Percentiles rank a stretch among this genome's conserved stretches.
Conservation (phyloP, 1,139 yeast genomes). For the Candida labiduridarum region DNA sequence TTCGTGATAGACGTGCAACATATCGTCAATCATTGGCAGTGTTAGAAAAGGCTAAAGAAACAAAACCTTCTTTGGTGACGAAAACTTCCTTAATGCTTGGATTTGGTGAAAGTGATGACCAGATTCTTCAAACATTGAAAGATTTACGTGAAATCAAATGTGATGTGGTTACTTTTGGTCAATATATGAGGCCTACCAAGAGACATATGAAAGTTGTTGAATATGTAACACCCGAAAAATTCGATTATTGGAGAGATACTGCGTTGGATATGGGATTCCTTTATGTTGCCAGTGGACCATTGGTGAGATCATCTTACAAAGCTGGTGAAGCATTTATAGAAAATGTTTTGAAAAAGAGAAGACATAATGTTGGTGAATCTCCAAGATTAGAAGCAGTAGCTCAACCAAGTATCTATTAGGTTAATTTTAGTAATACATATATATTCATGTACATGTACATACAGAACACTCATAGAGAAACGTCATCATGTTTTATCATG, state of each 20-base stretch:
- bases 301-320: conserved; percentile 94
- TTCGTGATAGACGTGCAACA: conserved; percentile 95
- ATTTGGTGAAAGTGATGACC: conserved; percentile 93
- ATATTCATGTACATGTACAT: background rate
- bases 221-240: conserved; percentile 91
- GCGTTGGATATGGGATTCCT: conserved; percentile 92
- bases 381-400: conserved; percentile 36
- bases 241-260: conserved; percentile 86
- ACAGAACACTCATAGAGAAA: background rate
- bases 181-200: conserved; percentile 98
- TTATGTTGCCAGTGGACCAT: conserved; percentile 96
- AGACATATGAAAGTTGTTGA: conserved; percentile 98
- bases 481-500: background rate
- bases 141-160: conserved; percentile 78
- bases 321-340: conserved; percentile 99
- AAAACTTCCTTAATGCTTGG: conserved; percentile 97
- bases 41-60: conserved; percentile 74
- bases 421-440: background rate
- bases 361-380: conserved; percentile 50
- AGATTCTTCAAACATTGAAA: conserved; percentile 69
- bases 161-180: conserved; percentile 98
- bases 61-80: conserved; percentile 77
- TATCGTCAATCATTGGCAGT: conserved; percentile 86
- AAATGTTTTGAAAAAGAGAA: conserved; percentile 82
- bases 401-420: conserved; percentile 18